A percentile compares a stretch with the other conserved stretches of the same genome.
phyloP scores from a whole-genome alignment of 768 basidiomycete genomes.

The Mycena venus region DNA sequence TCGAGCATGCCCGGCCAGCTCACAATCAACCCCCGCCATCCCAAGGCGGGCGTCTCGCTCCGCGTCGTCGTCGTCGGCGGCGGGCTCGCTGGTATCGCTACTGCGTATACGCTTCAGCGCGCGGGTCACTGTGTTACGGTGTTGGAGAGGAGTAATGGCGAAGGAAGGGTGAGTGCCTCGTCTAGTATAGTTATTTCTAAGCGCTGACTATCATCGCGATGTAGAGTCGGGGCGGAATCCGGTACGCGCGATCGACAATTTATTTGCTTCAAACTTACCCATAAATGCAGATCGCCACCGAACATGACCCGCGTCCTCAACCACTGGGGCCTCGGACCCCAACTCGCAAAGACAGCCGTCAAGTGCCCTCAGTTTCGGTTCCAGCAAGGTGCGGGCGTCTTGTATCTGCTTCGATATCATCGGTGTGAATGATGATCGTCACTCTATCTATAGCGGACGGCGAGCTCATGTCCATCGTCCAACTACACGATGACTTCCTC shows the following conservation, averaged over 20 bases:
- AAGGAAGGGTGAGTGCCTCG: slow-evolving; percentile 51
- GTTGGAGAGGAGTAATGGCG: slow-evolving; percentile 62
- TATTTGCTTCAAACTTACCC: background rate
- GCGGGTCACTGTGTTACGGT: slow-evolving; percentile 74
- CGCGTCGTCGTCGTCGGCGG: slow-evolving; percentile 59
- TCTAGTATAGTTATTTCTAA: background rate
- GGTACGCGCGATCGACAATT: slow-evolving; percentile 34
- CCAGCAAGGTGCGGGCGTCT: no score
- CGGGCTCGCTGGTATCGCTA: slow-evolving; percentile 68
- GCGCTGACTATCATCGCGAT: background rate
- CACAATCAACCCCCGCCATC: slow-evolving; percentile 36
- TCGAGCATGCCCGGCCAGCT: slow-evolving; percentile 50
- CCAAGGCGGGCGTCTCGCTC: slow-evolving; percentile 46
- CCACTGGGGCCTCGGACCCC: slow-evolving; percentile 67
- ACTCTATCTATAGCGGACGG: slow-evolving; percentile 12
- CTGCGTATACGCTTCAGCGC: slow-evolving; percentile 66
- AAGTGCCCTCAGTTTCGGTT: slow-evolving; percentile 49
- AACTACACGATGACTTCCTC: slow-evolving; percentile 63
- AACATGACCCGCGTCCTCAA: slow-evolving; percentile 69
- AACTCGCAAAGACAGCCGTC: slow-evolving; percentile 53
- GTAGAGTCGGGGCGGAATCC: slow-evolving; percentile 58
- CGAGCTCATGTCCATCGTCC: slow-evolving; percentile 53
- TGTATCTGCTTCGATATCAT: no score
- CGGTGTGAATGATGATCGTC: no score
- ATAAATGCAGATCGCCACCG: slow-evolving; percentile 55